Evolutionary conservation across 345 rosid genomes (phyloP), one percentile per base, ranked within the genome.

Genomic region (Angophora floribunda): DNA sequence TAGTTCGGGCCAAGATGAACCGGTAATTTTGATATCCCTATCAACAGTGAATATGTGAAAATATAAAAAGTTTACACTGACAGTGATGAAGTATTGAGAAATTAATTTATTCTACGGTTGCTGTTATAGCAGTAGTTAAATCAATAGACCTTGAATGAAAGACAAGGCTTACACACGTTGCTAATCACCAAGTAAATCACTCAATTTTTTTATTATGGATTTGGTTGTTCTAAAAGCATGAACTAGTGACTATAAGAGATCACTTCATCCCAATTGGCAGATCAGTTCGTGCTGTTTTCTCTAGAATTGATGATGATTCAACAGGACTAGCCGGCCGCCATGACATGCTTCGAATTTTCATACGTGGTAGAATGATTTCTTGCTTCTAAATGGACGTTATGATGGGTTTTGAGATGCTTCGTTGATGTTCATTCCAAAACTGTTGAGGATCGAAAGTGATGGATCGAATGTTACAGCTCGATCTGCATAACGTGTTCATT

Each of bases 1-100:
- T 22, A 30, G 44, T 30, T 30, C 87, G 92, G 89, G 32, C 45
- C 94, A 91, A 75, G 86, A 92, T 49, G 85, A 86, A 1, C 96
- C 93, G 45, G 85, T 55, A 55, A 55, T 22, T 55, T 55, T 55
- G 61, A 22, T 12, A 22, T 55, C 61, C 61, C 28, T 0, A 55
- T 55, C 61, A 22, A 55, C 22, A 55, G 61, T 28, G 12, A 55
- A 22, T 55, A 55, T 55, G 61, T 55, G 28, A 55, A 55, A 55
- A 4, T 22, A 55, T 55, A n/a, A 22, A 55, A 55, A 11, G 61
- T 22, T 55, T 8, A 1, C 61, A 22, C 28, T 91, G 30, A 93
- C 87, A n/a, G n/a, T n/a, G 4, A 90, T 13, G 17, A n/a, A 63
- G 30, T 63, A 63, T n/a, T 6, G 75, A n/a, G 19, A 63, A 63